phyloP scores from a whole-genome alignment of 805 yeast genomes.

The Metschnikowia cerradonensis region DNA sequence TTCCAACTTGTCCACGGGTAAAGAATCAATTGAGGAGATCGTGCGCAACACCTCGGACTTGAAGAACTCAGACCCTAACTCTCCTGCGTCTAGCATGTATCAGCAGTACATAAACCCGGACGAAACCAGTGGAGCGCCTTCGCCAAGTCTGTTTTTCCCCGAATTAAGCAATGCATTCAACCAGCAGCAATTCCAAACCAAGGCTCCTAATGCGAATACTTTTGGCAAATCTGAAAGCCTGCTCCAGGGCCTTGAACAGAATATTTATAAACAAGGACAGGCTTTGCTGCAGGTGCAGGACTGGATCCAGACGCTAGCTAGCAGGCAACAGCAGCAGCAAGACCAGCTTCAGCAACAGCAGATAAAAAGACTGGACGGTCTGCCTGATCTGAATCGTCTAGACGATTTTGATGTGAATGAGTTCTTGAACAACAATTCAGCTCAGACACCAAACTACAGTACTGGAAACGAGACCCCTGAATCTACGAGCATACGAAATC shows the following conservation, averaged over 20 bases:
- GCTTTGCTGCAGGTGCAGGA: slow-evolving; percentile 54
- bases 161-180: slow-evolving; percentile 23
- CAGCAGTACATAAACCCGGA: slow-evolving; percentile 31
- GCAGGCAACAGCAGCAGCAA: slow-evolving; percentile 18
- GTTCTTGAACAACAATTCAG: slow-evolving; percentile 19
- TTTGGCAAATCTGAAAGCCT: slow-evolving; percentile 1
- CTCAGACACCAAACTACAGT: slow-evolving; percentile 2
- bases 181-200: not conserved
- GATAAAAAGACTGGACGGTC: slow-evolving; percentile 7
- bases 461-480: not conserved
- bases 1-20: slow-evolving; percentile 9
- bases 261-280: slow-evolving; percentile 46
- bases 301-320: slow-evolving; percentile 41
- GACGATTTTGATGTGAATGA: slow-evolving; percentile 35
- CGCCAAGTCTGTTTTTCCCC: slow-evolving; percentile 33
- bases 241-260: slow-evolving; percentile 41
- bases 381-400: slow-evolving; percentile 9
- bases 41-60: slow-evolving; percentile 12
- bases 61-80: slow-evolving; percentile 6
- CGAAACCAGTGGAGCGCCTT: slow-evolving; percentile 16
- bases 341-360: slow-evolving; percentile 16
- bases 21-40: slow-evolving; percentile 18
- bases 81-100: slow-evolving; percentile 26
- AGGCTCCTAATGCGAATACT: not conserved
- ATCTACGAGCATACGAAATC: not conserved